A percentile compares a stretch with the other conserved stretches of the same genome.
Conservation (phyloP, 495 filamentous ascomycete species). For the Rhypophila decipiens region DNA sequence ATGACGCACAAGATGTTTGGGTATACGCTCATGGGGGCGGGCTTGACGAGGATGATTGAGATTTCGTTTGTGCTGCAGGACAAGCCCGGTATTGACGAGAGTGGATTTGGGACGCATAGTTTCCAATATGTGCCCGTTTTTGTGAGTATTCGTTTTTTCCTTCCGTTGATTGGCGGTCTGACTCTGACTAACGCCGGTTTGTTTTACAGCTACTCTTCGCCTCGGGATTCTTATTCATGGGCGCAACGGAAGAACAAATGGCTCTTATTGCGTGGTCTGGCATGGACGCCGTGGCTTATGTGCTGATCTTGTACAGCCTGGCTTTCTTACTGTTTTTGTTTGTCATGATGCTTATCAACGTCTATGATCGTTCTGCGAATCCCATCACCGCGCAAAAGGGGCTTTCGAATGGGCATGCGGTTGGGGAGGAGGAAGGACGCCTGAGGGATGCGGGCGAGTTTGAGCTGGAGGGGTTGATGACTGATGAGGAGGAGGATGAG, state of each 20-base stretch:
- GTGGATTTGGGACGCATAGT: conserved; percentile 58
- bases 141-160: conserved; percentile 47
- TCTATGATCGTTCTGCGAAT: conserved; percentile 59
- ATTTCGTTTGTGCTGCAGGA: conserved; percentile 82
- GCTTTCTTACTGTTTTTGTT: conserved; percentile 89
- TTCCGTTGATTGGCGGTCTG: background rate
- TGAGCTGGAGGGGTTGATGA: conserved; percentile 84
- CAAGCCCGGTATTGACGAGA: conserved; percentile 50
- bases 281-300: conserved; percentile 84
- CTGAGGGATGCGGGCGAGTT: conserved; percentile 78
- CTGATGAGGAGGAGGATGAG: conserved; percentile 66
- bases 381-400: conserved; percentile 13
- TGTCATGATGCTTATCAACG: conserved; percentile 71
- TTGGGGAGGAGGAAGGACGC: conserved; percentile 42
- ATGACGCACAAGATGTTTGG: conserved; percentile 91
- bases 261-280: conserved; percentile 59
- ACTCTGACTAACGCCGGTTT: conserved; percentile 5
- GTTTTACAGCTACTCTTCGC: conserved; percentile 89
- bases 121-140: conserved; percentile 92
- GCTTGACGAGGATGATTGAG: conserved; percentile 78
- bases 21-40: conserved; percentile 91
- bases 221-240: conserved; percentile 95
- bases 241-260: conserved; percentile 96
- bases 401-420: conserved; percentile 23
- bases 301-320: conserved; percentile 84